A percentile compares a stretch with the other conserved stretches of the same genome.
phyloP scores from a whole-genome alignment of 1,284 basidiomycete genomes.

The Tausonia pullulans region DNA sequence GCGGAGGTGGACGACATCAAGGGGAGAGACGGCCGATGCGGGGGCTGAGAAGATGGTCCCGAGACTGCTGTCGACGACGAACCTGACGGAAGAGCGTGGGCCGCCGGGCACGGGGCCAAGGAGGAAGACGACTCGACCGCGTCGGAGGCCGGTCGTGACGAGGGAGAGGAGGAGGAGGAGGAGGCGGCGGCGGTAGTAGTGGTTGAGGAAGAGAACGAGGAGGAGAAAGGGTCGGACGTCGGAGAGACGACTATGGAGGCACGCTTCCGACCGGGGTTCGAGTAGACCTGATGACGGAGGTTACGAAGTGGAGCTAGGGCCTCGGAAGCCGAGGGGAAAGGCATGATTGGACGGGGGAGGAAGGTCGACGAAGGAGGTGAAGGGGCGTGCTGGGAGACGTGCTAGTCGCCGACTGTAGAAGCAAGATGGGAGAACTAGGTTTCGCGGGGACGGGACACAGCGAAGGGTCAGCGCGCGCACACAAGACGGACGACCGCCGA shows the following conservation, averaged over 20 bases:
- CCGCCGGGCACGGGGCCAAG: too few relatives aligned
- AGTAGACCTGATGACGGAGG: slow-evolving; percentile 12
- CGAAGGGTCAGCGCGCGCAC: neutral
- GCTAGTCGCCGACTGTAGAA: neutral
- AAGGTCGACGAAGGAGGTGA: neutral
- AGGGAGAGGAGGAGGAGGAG: neutral
- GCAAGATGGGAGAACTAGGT: neutral
- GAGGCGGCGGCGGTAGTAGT: neutral
- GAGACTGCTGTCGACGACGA: neutral
- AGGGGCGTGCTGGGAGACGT: neutral
- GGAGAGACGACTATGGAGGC: slow-evolving; percentile 11
- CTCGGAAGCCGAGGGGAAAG: slow-evolving; percentile 1
- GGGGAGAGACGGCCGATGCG: neutral
- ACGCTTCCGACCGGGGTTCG: slow-evolving; percentile 12
- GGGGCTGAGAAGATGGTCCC: neutral
- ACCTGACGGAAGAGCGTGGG: neutral
- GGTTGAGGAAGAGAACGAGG: neutral
- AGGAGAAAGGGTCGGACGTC: neutral
- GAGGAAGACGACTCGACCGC: too few relatives aligned
- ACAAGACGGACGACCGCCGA: neutral
- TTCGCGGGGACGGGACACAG: neutral
- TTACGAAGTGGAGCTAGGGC: slow-evolving; percentile 1
- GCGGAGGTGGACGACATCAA: neutral
- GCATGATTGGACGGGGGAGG: neutral
- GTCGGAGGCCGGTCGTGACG: neutral